Evolutionary conservation across 495 filamentous ascomycete species (phyloP).

Genomic region (Acidiella bohemica): DNA sequence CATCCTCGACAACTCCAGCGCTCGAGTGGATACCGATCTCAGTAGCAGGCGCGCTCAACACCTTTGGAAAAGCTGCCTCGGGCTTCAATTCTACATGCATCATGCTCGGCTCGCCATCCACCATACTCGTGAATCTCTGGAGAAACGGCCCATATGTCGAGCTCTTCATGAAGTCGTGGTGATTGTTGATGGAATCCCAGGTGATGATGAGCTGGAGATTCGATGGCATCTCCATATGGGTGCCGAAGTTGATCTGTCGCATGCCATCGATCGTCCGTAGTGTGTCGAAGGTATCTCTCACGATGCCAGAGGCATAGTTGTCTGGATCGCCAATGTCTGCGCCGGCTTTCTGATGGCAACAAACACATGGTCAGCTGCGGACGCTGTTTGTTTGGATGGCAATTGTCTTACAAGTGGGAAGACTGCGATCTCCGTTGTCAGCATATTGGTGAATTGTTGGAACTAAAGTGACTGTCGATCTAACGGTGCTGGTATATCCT

Average conservation of each 20-base stretch:
- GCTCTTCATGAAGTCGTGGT: constrained; percentile 13
- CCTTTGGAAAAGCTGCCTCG: constrained; percentile 2
- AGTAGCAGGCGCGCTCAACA: constrained; percentile 15
- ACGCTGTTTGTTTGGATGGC: too few relatives aligned
- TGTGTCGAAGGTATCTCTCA: constrained; percentile 9
- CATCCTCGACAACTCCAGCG: background rate
- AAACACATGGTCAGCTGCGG: too few relatives aligned
- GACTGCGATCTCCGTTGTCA: constrained; percentile 15
- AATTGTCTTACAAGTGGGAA: too few relatives aligned
- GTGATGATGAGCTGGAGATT: constrained; percentile 14
- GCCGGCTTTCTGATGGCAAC: too few relatives aligned
- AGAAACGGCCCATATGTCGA: constrained; percentile 11
- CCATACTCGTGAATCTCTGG: constrained; percentile 3
- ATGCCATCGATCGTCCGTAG: constrained; percentile 11
- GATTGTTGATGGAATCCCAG: constrained; percentile 12
- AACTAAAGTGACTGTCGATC: background rate
- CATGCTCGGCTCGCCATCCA: constrained; percentile 4
- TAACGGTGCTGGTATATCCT: too few relatives aligned
- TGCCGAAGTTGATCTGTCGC: constrained; percentile 17
- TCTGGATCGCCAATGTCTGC: constrained; percentile 11
- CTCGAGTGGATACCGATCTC: background rate
- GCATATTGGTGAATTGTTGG: constrained; percentile 5
- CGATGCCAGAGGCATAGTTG: constrained; percentile 4
- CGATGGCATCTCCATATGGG: constrained; percentile 2
- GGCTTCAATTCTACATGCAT: constrained; percentile 18